Conservation (phyloP, 176 grass and related monocot genomes). For the Aegilops tauschii region DNA sequence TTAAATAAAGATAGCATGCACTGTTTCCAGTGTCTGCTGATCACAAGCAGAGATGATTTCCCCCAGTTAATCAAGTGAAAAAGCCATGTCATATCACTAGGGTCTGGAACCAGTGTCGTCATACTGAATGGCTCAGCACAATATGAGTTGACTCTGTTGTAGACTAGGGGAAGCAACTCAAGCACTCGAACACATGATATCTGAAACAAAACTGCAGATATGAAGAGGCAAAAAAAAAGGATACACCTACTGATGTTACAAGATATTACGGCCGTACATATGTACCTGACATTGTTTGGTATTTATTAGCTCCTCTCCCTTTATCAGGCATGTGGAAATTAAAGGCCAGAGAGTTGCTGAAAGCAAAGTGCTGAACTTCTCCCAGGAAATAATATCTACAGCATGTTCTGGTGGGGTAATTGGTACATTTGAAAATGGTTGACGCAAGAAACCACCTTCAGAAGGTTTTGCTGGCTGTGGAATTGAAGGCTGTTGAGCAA, state of each 20-base stretch:
- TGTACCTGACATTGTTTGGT: slow-evolving; percentile 78
- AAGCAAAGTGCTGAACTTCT: slow-evolving; percentile 74
- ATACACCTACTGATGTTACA: slow-evolving; percentile 2
- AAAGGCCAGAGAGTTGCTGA: slow-evolving; percentile 77
- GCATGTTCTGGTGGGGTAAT: slow-evolving; percentile 39
- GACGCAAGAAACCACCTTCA: slow-evolving; percentile 84
- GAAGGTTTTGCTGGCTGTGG: slow-evolving; percentile 41
- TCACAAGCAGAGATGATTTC: slow-evolving; percentile 74
- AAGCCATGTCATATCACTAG: slow-evolving; percentile 61
- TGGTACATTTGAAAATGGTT: slow-evolving; percentile 40
- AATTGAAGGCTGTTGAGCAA: slow-evolving; percentile 46
- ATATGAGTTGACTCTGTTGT: slow-evolving; percentile 48
- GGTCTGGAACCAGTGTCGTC: slow-evolving; percentile 22
- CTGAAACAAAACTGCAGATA: slow-evolving; percentile 50
- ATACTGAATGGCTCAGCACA: slow-evolving; percentile 26
- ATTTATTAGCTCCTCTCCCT: slow-evolving; percentile 61
- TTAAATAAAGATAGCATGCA: slow-evolving; percentile 68
- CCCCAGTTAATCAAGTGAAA: slow-evolving; percentile 75
- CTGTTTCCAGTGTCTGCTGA: slow-evolving; percentile 90
- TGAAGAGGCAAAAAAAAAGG: slow-evolving; percentile 14
- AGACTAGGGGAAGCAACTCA: slow-evolving; percentile 76
- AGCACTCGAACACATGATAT: slow-evolving; percentile 86
- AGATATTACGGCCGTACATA: slow-evolving; percentile 1
- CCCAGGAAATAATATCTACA: slow-evolving; percentile 72
- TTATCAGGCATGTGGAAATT: slow-evolving; percentile 62